A percentile compares a stretch with the other conserved stretches of the same genome.
Evolutionary conservation across 345 rosid genomes (phyloP).

Genomic region (Lepidium sativum): DNA sequence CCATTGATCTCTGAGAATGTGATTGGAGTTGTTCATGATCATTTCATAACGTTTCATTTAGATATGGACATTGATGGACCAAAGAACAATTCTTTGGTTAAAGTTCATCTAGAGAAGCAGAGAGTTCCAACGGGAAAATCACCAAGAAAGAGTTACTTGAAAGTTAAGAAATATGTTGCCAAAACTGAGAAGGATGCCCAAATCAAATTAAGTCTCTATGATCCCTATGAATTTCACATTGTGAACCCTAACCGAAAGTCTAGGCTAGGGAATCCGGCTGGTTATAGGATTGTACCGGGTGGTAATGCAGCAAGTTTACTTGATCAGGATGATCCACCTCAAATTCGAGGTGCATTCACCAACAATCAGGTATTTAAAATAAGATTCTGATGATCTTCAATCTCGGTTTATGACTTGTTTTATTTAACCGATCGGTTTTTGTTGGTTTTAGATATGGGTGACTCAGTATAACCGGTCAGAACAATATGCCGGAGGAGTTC

Average conservation of each 20-base stretch:
- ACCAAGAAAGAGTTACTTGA: constrained; percentile 66
- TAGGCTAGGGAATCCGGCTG: constrained; percentile 66
- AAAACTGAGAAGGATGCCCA: constrained; percentile 81
- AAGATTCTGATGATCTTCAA: not conserved
- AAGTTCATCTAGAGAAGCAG: constrained; percentile 52
- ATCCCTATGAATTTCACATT: constrained; percentile 78
- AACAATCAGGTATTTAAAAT: constrained; percentile 45
- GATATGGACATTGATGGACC: constrained; percentile 84
- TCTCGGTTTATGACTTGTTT: not conserved
- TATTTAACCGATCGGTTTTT: not conserved
- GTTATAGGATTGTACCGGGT: constrained; percentile 69
- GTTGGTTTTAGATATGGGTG: constrained; percentile 50
- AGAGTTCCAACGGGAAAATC: constrained; percentile 51
- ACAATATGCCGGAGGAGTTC: constrained; percentile 65
- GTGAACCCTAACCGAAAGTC: constrained; percentile 58
- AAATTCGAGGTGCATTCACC: constrained; percentile 78
- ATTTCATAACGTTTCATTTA: constrained; percentile 62
- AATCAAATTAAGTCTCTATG: constrained; percentile 58
- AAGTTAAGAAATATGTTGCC: constrained; percentile 54
- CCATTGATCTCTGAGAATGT: constrained; percentile 80
- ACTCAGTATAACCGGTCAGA: constrained; percentile 53
- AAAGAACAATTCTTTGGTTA: constrained; percentile 66
- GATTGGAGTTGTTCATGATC: constrained; percentile 82
- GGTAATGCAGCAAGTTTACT: constrained; percentile 80
- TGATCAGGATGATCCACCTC: constrained; percentile 73